Evolutionary conservation across 495 filamentous ascomycete genomes (phyloP).

Genomic region (Massariosphaeria phaeospora): DNA sequence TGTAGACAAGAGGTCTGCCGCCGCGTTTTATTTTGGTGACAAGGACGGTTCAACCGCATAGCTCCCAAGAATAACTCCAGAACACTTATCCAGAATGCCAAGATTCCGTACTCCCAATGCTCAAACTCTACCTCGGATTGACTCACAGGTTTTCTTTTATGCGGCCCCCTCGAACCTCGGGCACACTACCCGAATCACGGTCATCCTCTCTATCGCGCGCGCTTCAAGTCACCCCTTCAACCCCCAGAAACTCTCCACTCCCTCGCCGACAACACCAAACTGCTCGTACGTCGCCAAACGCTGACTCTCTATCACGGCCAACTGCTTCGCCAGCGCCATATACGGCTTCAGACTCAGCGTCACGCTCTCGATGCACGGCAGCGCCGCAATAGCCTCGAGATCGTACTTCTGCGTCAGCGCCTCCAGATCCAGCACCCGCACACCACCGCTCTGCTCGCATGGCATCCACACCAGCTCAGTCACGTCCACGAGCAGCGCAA

Average conservation of each 20-base stretch:
- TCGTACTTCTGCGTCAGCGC: not conserved
- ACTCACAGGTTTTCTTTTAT: not conserved
- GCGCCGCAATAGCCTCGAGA: not conserved
- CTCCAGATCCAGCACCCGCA: not conserved
- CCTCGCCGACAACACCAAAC: not conserved
- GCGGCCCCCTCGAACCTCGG: not conserved
- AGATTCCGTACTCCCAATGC: too few species aligned
- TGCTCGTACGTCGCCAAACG: not conserved
- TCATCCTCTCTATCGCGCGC: not conserved
- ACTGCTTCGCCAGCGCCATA: not conserved
- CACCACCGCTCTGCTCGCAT: not conserved
- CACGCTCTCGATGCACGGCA: not conserved
- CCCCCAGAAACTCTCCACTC: not conserved
- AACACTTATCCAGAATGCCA: too few species aligned
- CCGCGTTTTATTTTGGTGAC: too few species aligned
- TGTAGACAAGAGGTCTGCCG: too few species aligned
- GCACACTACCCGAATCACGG: not conserved
- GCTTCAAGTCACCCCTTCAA: not conserved
- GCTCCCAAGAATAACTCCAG: too few species aligned
- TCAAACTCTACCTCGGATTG: too few species aligned
- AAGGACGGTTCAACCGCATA: too few species aligned
- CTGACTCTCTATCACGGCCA: not conserved
- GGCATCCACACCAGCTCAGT: not conserved
- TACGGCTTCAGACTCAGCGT: not conserved
- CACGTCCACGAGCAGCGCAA: not conserved